phyloP scores from a whole-genome alignment of 345 rosid species.

The Euphorbia pulcherrima region DNA sequence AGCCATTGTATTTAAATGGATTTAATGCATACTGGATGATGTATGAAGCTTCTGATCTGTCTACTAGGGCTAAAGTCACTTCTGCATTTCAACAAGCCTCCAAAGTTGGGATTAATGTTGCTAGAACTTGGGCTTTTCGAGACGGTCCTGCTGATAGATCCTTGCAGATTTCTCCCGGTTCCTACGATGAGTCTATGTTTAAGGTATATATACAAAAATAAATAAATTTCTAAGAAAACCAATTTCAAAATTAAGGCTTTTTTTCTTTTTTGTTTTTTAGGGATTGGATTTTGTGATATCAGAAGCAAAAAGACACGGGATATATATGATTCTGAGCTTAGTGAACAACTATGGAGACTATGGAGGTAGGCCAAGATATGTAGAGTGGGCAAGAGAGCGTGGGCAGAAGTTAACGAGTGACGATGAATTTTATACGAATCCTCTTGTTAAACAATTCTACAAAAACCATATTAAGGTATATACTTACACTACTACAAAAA shows the following conservation, averaged over 20 bases:
- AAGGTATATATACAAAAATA: conserved; percentile 36
- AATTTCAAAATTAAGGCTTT: too few relatives aligned
- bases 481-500: too few relatives aligned
- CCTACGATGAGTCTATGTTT: conserved; percentile 53
- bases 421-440: conserved; percentile 64
- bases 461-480: conserved; percentile 69
- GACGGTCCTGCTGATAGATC: conserved; percentile 51
- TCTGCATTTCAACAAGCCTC: conserved; percentile 49
- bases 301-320: conserved; percentile 50
- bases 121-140: conserved; percentile 77
- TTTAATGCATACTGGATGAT: conserved; percentile 87
- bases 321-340: conserved; percentile 56
- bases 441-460: conserved; percentile 49
- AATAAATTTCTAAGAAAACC: background rate
- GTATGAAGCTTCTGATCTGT: conserved; percentile 52
- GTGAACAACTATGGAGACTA: conserved; percentile 61
- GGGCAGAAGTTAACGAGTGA: conserved; percentile 32
- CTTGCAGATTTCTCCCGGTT: conserved; percentile 70
- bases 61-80: conserved; percentile 50
- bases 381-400: conserved; percentile 54
- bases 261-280: conserved; percentile 29
- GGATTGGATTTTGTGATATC: conserved; percentile 73
- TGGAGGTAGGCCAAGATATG: conserved; percentile 63
- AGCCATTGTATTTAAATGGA: conserved; percentile 56
- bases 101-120: conserved; percentile 56